These are phyloP conservation scores for Skeletonema menzelii DNA, from an alignment of 108 stramenopile species.

Conservation along the genomic window DNA sequence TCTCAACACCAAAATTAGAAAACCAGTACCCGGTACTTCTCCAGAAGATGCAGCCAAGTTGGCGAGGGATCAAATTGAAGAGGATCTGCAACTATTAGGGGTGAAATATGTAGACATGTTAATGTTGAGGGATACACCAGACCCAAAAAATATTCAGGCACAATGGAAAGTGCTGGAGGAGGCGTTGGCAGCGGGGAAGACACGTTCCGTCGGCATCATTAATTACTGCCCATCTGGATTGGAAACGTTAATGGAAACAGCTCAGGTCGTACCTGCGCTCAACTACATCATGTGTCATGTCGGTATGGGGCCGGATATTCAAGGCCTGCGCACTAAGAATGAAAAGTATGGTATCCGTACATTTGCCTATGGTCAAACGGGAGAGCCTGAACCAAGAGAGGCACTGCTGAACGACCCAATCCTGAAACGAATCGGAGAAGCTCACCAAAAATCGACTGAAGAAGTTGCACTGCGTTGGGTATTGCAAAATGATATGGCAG, in stretches of 20 bases:
- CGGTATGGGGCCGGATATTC: slow-evolving; percentile 46
- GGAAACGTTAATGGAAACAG: slow-evolving; percentile 40
- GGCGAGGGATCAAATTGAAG: slow-evolving; percentile 44
- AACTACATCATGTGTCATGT: slow-evolving; percentile 57
- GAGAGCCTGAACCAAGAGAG: slow-evolving; percentile 50
- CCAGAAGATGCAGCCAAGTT: slow-evolving; percentile 44
- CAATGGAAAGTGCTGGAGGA: slow-evolving; percentile 63
- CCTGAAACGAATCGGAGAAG: slow-evolving; percentile 26
- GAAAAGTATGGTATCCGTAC: slow-evolving; percentile 48
- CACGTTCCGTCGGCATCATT: slow-evolving; percentile 51
- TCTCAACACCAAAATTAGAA: slow-evolving; percentile 64
- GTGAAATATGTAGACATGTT: slow-evolving; percentile 53
- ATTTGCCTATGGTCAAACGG: slow-evolving; percentile 56
- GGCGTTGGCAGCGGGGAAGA: slow-evolving; percentile 36
- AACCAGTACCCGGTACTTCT: slow-evolving; percentile 50
- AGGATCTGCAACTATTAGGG: slow-evolving; percentile 44
- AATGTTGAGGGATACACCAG: slow-evolving; percentile 58
- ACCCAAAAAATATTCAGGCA: slow-evolving; percentile 48
- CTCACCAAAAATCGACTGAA: slow-evolving; percentile 35
- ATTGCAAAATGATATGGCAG: slow-evolving; percentile 46
- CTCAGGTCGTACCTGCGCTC: slow-evolving; percentile 45
- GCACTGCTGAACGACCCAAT: slow-evolving; percentile 35
- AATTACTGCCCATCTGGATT: slow-evolving; percentile 53
- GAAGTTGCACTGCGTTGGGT: slow-evolving; percentile 59
- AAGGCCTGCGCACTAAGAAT: slow-evolving; percentile 39